Conservation (phyloP, 83 land plant species). For the Diphasiastrum complanatum region DNA sequence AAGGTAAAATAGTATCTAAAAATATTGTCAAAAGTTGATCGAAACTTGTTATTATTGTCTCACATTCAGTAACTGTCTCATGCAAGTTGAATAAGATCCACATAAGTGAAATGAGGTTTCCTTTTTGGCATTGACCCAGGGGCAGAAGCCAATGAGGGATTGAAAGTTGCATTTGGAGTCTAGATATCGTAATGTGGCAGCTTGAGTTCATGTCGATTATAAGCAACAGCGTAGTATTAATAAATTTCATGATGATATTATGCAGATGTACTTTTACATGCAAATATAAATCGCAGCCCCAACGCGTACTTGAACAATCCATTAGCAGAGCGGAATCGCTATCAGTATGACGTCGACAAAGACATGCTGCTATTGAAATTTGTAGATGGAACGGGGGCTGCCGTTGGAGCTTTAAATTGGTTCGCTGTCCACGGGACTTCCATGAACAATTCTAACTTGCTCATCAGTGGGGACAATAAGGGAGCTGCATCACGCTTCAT, state of each 20-base stretch:
- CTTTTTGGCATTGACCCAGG: neutral
- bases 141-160: no score
- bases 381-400: neutral
- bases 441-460: neutral
- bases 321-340: neutral
- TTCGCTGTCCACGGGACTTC: no score
- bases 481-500: conserved; percentile 6
- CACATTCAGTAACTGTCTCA: no score
- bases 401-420: conserved; percentile 5
- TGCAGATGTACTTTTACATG: neutral
- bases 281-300: conserved; percentile 1
- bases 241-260: no score
- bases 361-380: neutral
- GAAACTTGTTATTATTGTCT: no score
- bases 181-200: no score
- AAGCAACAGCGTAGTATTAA: no score
- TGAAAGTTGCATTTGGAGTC: no score
- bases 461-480: conserved; percentile 6
- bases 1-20: no score
- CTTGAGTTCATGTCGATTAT: no score
- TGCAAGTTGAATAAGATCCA: neutral
- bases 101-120: neutral
- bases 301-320: conserved; percentile 6
- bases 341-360: conserved; percentile 1
- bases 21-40: neutral